Percentiles rank a stretch among this genome's conserved stretches.
Conservation (phyloP, 768 basidiomycete genomes). For the Suillus tomentosus region DNA sequence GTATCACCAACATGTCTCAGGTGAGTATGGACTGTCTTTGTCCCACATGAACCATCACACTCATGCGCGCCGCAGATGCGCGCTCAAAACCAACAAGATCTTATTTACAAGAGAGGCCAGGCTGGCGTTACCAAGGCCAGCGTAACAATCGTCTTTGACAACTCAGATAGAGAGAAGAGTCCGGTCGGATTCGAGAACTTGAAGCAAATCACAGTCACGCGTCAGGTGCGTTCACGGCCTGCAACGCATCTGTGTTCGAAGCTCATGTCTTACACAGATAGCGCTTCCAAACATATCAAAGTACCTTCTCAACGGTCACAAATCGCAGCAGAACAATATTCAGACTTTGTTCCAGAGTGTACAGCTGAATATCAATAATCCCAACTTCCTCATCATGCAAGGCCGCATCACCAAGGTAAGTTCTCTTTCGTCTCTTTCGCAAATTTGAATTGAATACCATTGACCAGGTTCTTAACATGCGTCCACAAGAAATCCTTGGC, state of each 20-base stretch:
- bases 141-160: conserved; percentile 98
- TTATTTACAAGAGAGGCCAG: conserved; percentile 99
- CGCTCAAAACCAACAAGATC: conserved; percentile 92
- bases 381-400: conserved; percentile 99
- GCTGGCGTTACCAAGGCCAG: conserved; percentile 96
- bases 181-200: conserved; percentile 80
- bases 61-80: conserved; percentile 66
- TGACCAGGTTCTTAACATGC: conserved; percentile 89
- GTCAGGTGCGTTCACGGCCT: conserved; percentile 64
- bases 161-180: conserved; percentile 83
- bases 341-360: conserved; percentile 96
- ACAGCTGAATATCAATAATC: conserved; percentile 98
- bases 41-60: neutral
- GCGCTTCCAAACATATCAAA: conserved; percentile 92
- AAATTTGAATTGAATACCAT: conserved; percentile 5
- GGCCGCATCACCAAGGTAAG: conserved; percentile 95
- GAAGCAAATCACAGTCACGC: conserved; percentile 93
- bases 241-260: neutral
- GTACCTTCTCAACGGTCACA: conserved; percentile 96
- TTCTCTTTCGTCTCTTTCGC: conserved; percentile 4
- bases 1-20: conserved; percentile 95
- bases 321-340: conserved; percentile 78
- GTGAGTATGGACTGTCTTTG: conserved; percentile 41
- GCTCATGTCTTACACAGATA: conserved; percentile 53
- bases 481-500: conserved; percentile 93